phyloP scores from a whole-genome alignment of 768 basidiomycete genomes.

The Xerocomellus intermedius region DNA sequence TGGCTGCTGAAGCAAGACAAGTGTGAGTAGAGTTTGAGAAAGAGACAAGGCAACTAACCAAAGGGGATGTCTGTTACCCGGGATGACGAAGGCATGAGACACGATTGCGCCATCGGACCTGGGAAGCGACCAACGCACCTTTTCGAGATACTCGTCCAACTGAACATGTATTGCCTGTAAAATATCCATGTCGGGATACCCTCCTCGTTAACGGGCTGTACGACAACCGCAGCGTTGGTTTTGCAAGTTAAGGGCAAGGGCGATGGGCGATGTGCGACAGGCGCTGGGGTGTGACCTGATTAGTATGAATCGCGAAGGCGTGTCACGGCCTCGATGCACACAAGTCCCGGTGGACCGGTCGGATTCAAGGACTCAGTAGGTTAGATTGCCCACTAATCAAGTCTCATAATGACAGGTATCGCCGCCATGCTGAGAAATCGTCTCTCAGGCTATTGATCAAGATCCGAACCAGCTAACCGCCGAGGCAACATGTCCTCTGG shows the following conservation, averaged over 20 bases:
- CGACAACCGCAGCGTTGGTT: constrained; percentile 1
- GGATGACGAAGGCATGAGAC: constrained; percentile 25
- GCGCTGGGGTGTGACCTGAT: background rate
- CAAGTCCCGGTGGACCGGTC: background rate
- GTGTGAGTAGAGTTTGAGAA: background rate
- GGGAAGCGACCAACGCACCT: constrained; percentile 17
- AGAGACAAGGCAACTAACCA: constrained; percentile 12
- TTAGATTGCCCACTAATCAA: background rate
- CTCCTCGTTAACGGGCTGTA: background rate
- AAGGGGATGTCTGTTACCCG: constrained; percentile 16
- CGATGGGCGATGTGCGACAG: background rate
- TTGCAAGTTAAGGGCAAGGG: constrained; percentile 1
- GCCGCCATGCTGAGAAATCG: background rate
- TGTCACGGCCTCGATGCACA: constrained; percentile 9
- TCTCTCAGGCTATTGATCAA: background rate
- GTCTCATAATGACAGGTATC: constrained; percentile 3
- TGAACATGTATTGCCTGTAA: constrained; percentile 15
- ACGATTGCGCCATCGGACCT: constrained; percentile 32
- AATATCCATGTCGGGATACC: constrained; percentile 10
- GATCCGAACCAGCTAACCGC: too few species aligned
- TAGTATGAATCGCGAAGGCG: background rate
- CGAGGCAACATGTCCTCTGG: too few species aligned
- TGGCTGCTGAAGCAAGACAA: constrained; percentile 2
- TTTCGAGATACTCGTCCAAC: constrained; percentile 19
- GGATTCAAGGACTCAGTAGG: background rate